Percentiles rank a stretch among this genome's conserved stretches.
Evolutionary conservation across 176 grass and related monocot genomes (phyloP).

Genomic region (Rhynchospora pubera): DNA sequence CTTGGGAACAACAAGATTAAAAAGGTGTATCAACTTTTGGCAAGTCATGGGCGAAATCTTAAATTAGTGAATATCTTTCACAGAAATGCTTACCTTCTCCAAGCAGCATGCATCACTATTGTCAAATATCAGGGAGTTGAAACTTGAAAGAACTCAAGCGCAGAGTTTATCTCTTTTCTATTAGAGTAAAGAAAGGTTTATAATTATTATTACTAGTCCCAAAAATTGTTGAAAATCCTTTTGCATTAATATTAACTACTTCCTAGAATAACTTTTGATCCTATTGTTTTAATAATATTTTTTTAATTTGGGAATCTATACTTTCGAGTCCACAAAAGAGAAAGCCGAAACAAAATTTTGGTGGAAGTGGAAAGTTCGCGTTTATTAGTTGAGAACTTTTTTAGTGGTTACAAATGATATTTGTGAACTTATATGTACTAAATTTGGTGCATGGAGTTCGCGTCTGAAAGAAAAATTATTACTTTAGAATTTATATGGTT

Average conservation of each 20-base stretch:
- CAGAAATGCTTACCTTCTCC: too few species aligned
- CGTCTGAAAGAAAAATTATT: not conserved
- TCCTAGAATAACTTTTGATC: not conserved
- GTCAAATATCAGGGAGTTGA: too few species aligned
- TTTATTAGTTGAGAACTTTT: not conserved
- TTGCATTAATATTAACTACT: not conserved
- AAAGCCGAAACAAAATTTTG: not conserved
- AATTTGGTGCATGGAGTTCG: not conserved
- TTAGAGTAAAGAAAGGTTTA: too few species aligned
- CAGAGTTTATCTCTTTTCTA: too few species aligned
- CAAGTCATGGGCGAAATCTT: not conserved
- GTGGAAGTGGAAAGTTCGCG: not conserved
- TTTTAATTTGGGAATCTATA: not conserved
- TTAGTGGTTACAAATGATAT: not conserved
- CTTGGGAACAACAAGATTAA: conserved; percentile 1
- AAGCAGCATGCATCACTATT: too few species aligned
- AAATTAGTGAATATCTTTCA: not conserved
- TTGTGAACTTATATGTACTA: not conserved
- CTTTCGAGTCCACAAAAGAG: not conserved
- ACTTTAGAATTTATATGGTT: not conserved
- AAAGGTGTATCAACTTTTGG: not conserved
- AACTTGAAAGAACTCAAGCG: too few species aligned
- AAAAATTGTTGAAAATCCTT: not conserved
- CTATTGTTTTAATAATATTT: not conserved
- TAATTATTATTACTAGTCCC: not conserved